phyloP scores from a whole-genome alignment of 202 grass and related monocot species.

The Setaria viridis region DNA sequence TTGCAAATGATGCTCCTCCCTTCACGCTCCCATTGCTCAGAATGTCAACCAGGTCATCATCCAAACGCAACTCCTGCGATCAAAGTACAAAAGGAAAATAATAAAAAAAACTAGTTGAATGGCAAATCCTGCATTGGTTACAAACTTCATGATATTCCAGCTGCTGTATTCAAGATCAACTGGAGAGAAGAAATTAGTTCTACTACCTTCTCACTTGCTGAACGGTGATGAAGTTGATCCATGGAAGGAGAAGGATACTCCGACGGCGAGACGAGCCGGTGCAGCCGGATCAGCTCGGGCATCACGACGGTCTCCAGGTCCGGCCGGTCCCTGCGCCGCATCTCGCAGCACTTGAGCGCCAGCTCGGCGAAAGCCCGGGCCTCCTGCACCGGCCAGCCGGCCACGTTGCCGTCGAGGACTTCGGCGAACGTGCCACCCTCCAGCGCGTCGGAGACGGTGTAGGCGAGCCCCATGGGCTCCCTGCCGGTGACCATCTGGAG shows the following conservation, averaged over 20 bases:
- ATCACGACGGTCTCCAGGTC: conserved; percentile 69
- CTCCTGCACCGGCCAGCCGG: conserved; percentile 68
- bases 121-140: background rate
- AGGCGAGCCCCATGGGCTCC: conserved; percentile 80
- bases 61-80: conserved; percentile 48
- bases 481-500: conserved; percentile 79
- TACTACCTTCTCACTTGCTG: conserved; percentile 50
- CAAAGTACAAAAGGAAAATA: background rate
- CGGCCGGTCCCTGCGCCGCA: conserved; percentile 72
- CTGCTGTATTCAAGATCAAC: background rate
- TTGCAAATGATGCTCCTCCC: conserved; percentile 41
- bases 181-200: background rate
- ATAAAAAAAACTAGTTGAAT: background rate
- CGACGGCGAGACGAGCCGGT: conserved; percentile 44
- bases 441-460: conserved; percentile 64
- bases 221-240: conserved; percentile 43
- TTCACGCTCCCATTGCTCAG: conserved; percentile 17
- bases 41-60: conserved; percentile 40
- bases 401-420: conserved; percentile 63
- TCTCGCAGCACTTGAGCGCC: conserved; percentile 81
- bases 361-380: conserved; percentile 59
- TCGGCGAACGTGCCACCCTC: conserved; percentile 65
- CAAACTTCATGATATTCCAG: background rate
- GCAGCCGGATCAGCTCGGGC: conserved; percentile 61
- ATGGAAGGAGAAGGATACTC: conserved; percentile 3